Conservation (phyloP, 2,329 filamentous ascomycete genomes). For the Microsporum canis region DNA sequence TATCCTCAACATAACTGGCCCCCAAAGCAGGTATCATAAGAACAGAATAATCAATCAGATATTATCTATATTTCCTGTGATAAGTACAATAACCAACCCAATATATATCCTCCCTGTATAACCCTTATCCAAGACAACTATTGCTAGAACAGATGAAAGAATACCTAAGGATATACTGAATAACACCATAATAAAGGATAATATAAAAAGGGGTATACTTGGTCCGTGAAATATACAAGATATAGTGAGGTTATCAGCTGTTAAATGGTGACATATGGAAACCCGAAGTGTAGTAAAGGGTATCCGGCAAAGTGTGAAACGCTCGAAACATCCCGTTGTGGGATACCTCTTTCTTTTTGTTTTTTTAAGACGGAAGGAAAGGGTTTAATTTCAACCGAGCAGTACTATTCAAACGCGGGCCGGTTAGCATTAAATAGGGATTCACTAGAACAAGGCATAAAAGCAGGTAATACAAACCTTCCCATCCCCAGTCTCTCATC, state of each 20-base stretch:
- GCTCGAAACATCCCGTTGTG: no score
- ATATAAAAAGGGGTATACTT: not conserved
- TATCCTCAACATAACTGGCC: no score
- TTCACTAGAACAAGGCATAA: not conserved
- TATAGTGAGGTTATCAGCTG: not conserved
- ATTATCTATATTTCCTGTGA: not conserved
- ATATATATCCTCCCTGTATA: not conserved
- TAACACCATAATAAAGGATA: not conserved
- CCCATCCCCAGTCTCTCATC: constrained; percentile 63
- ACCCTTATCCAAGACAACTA: no score
- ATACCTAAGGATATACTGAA: not conserved
- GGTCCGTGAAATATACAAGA: not conserved
- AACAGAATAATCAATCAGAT: not conserved
- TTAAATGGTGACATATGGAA: not conserved
- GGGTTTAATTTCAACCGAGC: not conserved
- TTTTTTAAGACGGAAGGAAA: no score
- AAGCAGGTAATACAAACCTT: constrained; percentile 46
- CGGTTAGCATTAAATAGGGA: not conserved
- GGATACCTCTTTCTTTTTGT: no score
- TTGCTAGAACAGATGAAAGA: no score
- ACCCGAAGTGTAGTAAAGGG: constrained; percentile 22
- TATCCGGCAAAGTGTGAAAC: not conserved
- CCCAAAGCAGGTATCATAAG: not conserved
- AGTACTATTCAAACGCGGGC: not conserved
- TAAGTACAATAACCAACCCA: not conserved